Evolutionary conservation across 2,329 filamentous ascomycete species (phyloP), one percentile per base, ranked within the genome.

Genomic region (Leptographium galeiforme): DNA sequence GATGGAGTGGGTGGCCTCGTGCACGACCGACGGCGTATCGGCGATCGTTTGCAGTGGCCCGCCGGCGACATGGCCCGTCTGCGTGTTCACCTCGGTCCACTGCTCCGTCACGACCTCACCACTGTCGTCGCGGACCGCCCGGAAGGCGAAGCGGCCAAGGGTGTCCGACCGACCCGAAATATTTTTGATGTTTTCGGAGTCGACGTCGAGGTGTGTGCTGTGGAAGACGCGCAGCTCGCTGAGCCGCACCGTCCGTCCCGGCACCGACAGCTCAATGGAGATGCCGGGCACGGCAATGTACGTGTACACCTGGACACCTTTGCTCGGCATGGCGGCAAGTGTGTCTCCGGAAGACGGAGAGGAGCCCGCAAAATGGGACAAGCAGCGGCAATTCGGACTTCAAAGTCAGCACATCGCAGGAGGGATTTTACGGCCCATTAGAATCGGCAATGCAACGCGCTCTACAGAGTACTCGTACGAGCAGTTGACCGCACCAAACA

Each of bases 231-330:
- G 62, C 36, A 66, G 60, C 48, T 66, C 64, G 18, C 64, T 62
- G 36, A 63, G 61, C 13, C 61, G 63, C 48, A 70, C 60, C 14
- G 58, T 60, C 51, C 63, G 56, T 48, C 68, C 68, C 6, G 73
- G 73, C 6, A 74, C 72, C 7, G 64, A 67, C 50, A 73, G 68
- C 54, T 73, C 69, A 56, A 76, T 68, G 47, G 68, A 63, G 53
- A 67, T 66, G 43, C 66, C 69, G 2, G 64, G 61, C 6, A 68
- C 69, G 13, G 63, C 63, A 53, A 71, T 65, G 57, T 70, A 72
- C 6, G 65, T 66, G 61, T 66, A 70, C 7, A 58, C 60, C 30
- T 68, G 62, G 45, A 71, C 59, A 13, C 68, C 69, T 61, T 70
- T 70, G 58, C 66, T 70, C 2, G 68, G 68, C 68, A 75, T 73